Percentiles rank a stretch among this genome's conserved stretches.
Conservation (phyloP, 192 early-diverging fungal genomes). For the Anaeromyces robustus region DNA sequence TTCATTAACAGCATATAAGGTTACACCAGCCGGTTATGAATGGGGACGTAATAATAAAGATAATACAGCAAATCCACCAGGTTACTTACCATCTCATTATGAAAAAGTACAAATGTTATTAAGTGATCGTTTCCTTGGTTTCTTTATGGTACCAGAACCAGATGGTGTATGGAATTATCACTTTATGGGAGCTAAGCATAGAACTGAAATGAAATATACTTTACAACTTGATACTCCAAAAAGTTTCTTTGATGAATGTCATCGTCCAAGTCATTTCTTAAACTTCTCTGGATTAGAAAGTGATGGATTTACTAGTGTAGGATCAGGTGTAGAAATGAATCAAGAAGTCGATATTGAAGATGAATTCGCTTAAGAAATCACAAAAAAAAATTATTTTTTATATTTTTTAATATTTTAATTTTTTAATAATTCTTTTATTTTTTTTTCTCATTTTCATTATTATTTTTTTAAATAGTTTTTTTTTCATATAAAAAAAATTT, state of each 20-base stretch:
- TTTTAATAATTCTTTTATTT: too few relatives aligned
- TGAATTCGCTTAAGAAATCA: not conserved
- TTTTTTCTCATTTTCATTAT: too few relatives aligned
- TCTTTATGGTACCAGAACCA: slow-evolving; percentile 92
- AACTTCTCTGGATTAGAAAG: slow-evolving; percentile 31
- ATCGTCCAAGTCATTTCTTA: slow-evolving; percentile 89
- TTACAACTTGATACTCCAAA: slow-evolving; percentile 82
- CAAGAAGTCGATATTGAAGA: not conserved
- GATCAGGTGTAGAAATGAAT: not conserved
- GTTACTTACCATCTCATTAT: slow-evolving; percentile 73
- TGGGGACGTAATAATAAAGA: slow-evolving; percentile 94
- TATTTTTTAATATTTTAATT: too few relatives aligned
- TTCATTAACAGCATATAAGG: slow-evolving; percentile 84
- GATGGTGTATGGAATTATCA: slow-evolving; percentile 97
- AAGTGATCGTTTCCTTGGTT: slow-evolving; percentile 90
- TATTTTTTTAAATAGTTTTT: too few relatives aligned
- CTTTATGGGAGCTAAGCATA: slow-evolving; percentile 91
- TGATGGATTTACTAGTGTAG: not conserved
- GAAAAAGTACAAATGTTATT: slow-evolving; percentile 97
- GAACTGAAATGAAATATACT: slow-evolving; percentile 81
- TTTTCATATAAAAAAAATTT: too few relatives aligned
- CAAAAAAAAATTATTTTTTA: too few relatives aligned
- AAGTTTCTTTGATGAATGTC: slow-evolving; percentile 84
- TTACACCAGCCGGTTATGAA: slow-evolving; percentile 91
- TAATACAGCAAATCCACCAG: slow-evolving; percentile 58